A percentile compares a stretch with the other conserved stretches of the same genome.
Conservation (phyloP, 2,329 filamentous ascomycete genomes). For the Phyllosticta paracitricarpa region DNA sequence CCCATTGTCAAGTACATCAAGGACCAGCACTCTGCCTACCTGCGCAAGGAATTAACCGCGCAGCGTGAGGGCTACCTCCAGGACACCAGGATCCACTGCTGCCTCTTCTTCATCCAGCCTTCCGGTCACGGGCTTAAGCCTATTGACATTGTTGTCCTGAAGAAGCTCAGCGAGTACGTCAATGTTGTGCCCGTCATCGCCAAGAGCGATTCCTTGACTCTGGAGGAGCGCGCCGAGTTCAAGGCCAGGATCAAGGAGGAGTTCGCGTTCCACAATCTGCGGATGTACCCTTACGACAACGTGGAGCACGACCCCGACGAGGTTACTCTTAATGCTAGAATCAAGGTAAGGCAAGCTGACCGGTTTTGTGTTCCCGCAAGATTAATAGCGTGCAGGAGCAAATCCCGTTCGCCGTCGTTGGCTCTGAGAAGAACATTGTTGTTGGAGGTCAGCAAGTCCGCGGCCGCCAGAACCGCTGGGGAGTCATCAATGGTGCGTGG, state of each 20-base stretch:
- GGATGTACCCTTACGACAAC: slow-evolving; percentile 99
- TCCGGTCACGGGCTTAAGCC: slow-evolving; percentile 98
- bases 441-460: slow-evolving; percentile 96
- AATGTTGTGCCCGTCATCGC: slow-evolving; percentile 98
- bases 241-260: slow-evolving; percentile 99
- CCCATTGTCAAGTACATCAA: slow-evolving; percentile 99
- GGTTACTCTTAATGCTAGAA: slow-evolving; percentile 82
- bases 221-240: slow-evolving; percentile 92
- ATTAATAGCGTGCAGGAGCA: slow-evolving; percentile 54
- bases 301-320: slow-evolving; percentile 98
- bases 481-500: slow-evolving; percentile 68
- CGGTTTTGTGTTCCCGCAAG: background rate
- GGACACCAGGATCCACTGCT: slow-evolving; percentile 98
- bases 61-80: slow-evolving; percentile 99
- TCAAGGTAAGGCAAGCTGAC: slow-evolving; percentile 59
- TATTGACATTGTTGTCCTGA: slow-evolving; percentile 97
- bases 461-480: slow-evolving; percentile 97
- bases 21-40: slow-evolving; percentile 98
- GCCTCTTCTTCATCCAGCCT: slow-evolving; percentile 98
- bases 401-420: slow-evolving; percentile 94
- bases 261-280: slow-evolving; percentile 98
- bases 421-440: slow-evolving; percentile 95
- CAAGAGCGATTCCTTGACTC: slow-evolving; percentile 91
- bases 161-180: slow-evolving; percentile 98
- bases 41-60: slow-evolving; percentile 97